Evolutionary conservation across 1,284 basidiomycete genomes (phyloP).

Genomic region (Rhizoctonia solani): DNA sequence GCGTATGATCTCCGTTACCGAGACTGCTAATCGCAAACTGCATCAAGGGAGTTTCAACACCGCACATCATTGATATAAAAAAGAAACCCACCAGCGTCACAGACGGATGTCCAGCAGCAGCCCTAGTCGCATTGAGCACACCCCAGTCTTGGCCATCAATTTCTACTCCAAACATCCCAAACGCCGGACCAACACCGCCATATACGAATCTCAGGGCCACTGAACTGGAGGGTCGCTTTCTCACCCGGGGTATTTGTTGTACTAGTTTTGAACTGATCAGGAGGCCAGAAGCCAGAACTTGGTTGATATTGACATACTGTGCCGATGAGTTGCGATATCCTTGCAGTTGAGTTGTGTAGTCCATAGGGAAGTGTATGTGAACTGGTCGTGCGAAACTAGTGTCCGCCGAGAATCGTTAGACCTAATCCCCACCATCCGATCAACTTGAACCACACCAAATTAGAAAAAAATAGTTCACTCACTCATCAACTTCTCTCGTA

Average conservation of each 20-base stretch:
- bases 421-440: constrained; percentile 4
- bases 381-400: neutral
- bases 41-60: neutral
- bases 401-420: neutral
- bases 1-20: neutral
- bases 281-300: neutral
- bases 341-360: neutral
- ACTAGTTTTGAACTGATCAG: neutral
- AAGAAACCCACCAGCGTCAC: neutral
- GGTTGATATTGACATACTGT: neutral
- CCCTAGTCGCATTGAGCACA: neutral
- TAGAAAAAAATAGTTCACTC: neutral
- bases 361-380: neutral
- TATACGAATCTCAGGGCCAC: constrained; percentile 16
- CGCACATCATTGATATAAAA: neutral
- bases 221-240: neutral
- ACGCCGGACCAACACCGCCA: neutral
- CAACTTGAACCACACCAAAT: neutral
- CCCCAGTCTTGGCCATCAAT: neutral
- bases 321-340: neutral
- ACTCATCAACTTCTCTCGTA: neutral
- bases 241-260: neutral
- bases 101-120: neutral
- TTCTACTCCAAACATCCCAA: neutral
- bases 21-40: neutral